phyloP scores from a whole-genome alignment of 768 basidiomycete genomes.

The Hydnomerulius pinastri region DNA sequence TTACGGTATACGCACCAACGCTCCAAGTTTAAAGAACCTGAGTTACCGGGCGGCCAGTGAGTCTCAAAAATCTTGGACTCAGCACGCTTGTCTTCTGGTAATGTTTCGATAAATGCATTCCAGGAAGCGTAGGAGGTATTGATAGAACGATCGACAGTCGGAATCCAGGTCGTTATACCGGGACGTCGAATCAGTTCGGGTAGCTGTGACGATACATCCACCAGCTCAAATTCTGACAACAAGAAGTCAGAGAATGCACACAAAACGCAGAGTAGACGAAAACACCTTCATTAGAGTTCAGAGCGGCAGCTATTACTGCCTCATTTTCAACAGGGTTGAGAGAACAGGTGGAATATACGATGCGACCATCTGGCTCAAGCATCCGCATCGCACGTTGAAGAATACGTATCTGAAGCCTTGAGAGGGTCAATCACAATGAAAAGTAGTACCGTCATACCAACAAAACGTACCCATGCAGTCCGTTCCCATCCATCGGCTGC shows the following conservation, averaged over 20 bases:
- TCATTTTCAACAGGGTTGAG: conserved; percentile 98
- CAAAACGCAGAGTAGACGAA: not conserved
- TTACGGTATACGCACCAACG: conserved; percentile 59
- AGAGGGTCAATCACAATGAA: no score
- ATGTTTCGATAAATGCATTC: conserved; percentile 54
- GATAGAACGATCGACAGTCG: conserved; percentile 59
- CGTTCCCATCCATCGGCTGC: conserved; percentile 87
- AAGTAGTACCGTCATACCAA: no score
- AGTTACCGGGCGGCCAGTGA: conserved; percentile 81
- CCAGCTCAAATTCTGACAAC: conserved; percentile 65
- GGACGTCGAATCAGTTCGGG: conserved; percentile 74
- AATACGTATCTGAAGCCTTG: conserved; percentile 89
- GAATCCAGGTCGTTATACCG: conserved; percentile 79
- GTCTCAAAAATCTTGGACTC: conserved; percentile 68
- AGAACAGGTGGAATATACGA: conserved; percentile 98
- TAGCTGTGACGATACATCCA: conserved; percentile 74
- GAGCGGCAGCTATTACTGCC: conserved; percentile 86
- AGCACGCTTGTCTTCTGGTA: conserved; percentile 46
- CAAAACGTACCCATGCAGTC: conserved; percentile 73
- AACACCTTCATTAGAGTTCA: conserved; percentile 68
- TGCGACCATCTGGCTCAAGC: conserved; percentile 75
- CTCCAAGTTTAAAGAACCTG: conserved; percentile 57
- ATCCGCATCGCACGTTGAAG: conserved; percentile 91
- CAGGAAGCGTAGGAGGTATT: conserved; percentile 58
- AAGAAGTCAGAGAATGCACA: not conserved